phyloP scores from a whole-genome alignment of 495 filamentous ascomycete species.

The Annulohypoxylon nitens region DNA sequence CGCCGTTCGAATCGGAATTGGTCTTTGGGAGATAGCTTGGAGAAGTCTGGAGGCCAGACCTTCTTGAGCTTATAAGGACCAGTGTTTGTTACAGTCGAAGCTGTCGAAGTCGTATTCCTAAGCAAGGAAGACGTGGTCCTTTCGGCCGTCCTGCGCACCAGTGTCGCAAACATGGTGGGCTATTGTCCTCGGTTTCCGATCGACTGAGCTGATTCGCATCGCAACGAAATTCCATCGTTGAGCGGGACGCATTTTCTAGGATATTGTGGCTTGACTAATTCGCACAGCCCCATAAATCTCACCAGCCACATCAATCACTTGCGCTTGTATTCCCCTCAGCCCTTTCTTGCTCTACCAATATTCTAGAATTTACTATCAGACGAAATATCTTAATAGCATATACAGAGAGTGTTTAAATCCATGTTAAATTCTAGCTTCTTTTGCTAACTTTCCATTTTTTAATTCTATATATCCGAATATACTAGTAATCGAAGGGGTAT shows the following conservation, averaged over 20 bases:
- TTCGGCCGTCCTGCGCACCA: slow-evolving; percentile 56
- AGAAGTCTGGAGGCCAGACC: slow-evolving; percentile 93
- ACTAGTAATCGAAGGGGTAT: too few species aligned
- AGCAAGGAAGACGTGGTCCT: slow-evolving; percentile 24
- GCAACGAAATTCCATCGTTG: slow-evolving; percentile 22
- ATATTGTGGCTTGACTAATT: slow-evolving; percentile 27
- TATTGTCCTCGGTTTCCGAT: slow-evolving; percentile 5
- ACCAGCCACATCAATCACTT: not conserved
- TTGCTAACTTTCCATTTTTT: too few species aligned
- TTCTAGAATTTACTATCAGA: not conserved
- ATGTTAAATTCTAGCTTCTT: too few species aligned
- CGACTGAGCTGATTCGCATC: slow-evolving; percentile 9
- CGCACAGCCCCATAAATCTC: slow-evolving; percentile 13
- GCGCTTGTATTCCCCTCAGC: not conserved
- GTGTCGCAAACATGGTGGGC: slow-evolving; percentile 59
- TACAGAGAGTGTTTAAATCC: too few species aligned
- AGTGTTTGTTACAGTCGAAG: slow-evolving; percentile 17
- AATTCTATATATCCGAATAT: too few species aligned
- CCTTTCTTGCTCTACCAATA: not conserved
- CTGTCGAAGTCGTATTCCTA: slow-evolving; percentile 29
- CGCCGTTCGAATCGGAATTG: slow-evolving; percentile 87
- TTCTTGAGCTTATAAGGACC: slow-evolving; percentile 84
- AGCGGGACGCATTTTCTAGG: slow-evolving; percentile 12
- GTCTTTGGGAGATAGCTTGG: slow-evolving; percentile 80
- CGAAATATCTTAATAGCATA: too few species aligned